Base-by-base conservation (phyloP, 495 filamentous ascomycete genomes). In the Chlorociboria aeruginascens region DNA sequence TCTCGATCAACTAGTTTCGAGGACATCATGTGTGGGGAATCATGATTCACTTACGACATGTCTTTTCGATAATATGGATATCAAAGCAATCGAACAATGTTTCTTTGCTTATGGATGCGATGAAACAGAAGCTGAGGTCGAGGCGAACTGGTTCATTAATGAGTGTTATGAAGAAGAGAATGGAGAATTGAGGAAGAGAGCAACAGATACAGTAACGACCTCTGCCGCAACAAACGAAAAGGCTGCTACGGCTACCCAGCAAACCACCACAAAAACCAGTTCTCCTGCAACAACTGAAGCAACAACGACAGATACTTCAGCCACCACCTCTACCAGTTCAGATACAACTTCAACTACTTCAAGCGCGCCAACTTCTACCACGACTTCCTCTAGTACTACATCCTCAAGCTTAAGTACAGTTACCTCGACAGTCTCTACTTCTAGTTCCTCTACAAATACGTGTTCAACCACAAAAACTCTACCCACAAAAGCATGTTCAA, bases 401-500 rank as follows among this genome's bases (percentile, higher is more conserved):
- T 45, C 13, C 12, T 11, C 41, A n/a, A 9, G 32, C 13, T 35
- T 35, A 34, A 48, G 44, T 6, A 31, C 51, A 6, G 30, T 33
- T 9, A 16, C 50, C 9, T 45, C 50, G 17, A 41, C 36, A 40
- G 10, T 34, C 9, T n/a, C 50, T 6, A 33, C 11, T 11, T 31
- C 50, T 3, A 36, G 17, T 10, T 20, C 39, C 29, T 30, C 39
- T 3, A 47, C 43, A 36, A 37, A 16, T 16, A 29, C 25, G 14
- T 29, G 30, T 20, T 53, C 50, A 8, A 41, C 50, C 6, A 44
- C 51, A 1, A 31, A 38, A 0, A 14, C 48, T 30, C 14, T 38
- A 0, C 50, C 48, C 28, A 74, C 63, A 52, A 66, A 63, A 43
- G 59, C 57, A 12, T 59, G 48, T 8, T 55, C 45, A 8, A 42